A percentile compares a stretch with the other conserved stretches of the same genome.
These are phyloP conservation scores for Monilinia vaccinii-corymbosi DNA, from an alignment of 2,329 filamentous ascomycete species.

Conservation along the genomic window DNA sequence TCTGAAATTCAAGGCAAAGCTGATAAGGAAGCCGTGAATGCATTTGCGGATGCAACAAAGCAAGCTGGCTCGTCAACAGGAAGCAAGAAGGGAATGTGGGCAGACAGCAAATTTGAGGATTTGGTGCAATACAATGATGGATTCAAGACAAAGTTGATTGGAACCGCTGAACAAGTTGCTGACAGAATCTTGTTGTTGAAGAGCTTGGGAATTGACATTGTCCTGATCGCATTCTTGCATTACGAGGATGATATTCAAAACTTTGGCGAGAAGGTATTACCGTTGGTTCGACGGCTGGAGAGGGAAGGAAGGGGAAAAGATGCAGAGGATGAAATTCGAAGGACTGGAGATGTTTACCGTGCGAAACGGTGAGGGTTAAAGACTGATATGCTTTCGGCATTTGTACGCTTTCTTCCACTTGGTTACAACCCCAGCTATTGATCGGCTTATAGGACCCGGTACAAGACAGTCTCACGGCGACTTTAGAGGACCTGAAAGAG, in stretches of 20 bases:
- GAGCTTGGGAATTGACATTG: slow-evolving; percentile 36
- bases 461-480: background rate
- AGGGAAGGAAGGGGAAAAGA: slow-evolving; percentile 39
- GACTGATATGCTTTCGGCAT: background rate
- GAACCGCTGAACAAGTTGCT: slow-evolving; percentile 42
- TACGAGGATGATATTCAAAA: slow-evolving; percentile 43
- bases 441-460: background rate
- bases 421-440: background rate
- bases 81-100: slow-evolving; percentile 45
- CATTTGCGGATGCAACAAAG: slow-evolving; percentile 40
- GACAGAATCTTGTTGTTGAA: slow-evolving; percentile 41
- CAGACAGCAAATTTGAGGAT: slow-evolving; percentile 41
- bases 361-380: slow-evolving; percentile 13
- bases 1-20: slow-evolving; percentile 45
- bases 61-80: slow-evolving; percentile 39
- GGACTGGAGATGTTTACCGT: slow-evolving; percentile 39
- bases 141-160: slow-evolving; percentile 46
- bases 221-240: slow-evolving; percentile 40
- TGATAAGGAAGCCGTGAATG: slow-evolving; percentile 40
- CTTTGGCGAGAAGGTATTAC: slow-evolving; percentile 39
- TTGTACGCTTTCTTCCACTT: background rate
- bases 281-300: slow-evolving; percentile 40
- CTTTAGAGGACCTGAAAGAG: background rate
- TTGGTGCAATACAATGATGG: slow-evolving; percentile 47
- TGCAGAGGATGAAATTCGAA: slow-evolving; percentile 36